phyloP scores from a whole-genome alignment of 192 early-diverging fungal species.

The Entophlyctis helioformis region DNA sequence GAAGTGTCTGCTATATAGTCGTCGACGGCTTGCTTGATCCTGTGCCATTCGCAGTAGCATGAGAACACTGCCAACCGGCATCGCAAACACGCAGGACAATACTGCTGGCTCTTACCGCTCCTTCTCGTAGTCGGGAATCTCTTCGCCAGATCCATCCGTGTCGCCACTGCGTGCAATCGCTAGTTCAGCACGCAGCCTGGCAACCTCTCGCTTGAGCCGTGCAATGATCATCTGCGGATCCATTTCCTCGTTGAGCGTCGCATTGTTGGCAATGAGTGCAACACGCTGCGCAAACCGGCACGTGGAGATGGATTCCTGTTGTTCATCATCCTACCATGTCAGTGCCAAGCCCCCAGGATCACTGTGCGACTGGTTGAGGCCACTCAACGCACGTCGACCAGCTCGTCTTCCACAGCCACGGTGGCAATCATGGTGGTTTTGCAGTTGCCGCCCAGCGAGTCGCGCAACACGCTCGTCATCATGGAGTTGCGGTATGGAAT shows the following conservation, averaged over 20 bases:
- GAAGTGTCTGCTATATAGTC: conserved; percentile 27
- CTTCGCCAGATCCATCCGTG: conserved; percentile 15
- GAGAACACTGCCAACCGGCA: too few relatives aligned
- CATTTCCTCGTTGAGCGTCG: conserved; percentile 41
- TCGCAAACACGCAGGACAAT: too few relatives aligned
- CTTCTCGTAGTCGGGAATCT: conserved; percentile 43
- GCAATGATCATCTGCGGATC: conserved; percentile 44
- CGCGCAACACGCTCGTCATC: conserved; percentile 46
- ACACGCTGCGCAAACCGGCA: conserved; percentile 54
- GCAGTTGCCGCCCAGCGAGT: conserved; percentile 53
- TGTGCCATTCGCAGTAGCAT: too few relatives aligned
- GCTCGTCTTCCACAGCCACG: conserved; percentile 38
- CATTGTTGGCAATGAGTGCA: conserved; percentile 41
- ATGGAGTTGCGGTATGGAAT: conserved; percentile 52
- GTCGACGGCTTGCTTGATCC: conserved; percentile 32
- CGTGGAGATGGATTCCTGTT: conserved; percentile 52
- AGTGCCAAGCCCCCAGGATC: too few relatives aligned
- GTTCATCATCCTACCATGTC: not conserved
- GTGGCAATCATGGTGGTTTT: conserved; percentile 54
- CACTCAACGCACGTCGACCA: conserved; percentile 34
- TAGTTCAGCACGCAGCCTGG: conserved; percentile 35
- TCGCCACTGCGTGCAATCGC: conserved; percentile 28
- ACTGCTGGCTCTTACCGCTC: too few relatives aligned
- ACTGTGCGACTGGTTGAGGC: too few relatives aligned
- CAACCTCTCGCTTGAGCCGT: conserved; percentile 34